These are phyloP conservation scores for Hirschioporus abietinus DNA, from an alignment of 768 basidiomycete genomes.

Conservation along the genomic window DNA sequence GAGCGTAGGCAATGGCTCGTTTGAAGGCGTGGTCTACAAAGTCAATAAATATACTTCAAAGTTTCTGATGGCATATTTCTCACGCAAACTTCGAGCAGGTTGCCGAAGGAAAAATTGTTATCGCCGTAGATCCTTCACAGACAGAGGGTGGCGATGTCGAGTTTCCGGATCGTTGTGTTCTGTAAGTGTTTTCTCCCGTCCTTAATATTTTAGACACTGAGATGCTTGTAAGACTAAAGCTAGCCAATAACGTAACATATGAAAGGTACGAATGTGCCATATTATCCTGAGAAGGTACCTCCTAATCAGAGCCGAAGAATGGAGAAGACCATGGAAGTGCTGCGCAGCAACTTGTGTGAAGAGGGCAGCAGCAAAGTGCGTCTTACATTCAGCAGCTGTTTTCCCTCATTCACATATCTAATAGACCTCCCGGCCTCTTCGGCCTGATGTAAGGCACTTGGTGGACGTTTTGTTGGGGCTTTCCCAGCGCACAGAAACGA, in stretches of 20 bases:
- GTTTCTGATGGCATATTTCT: slow-evolving; percentile 4
- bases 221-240: slow-evolving; percentile 47
- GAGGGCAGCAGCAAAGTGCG: not conserved
- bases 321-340: slow-evolving; percentile 72
- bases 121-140: slow-evolving; percentile 69
- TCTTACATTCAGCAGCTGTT: slow-evolving; percentile 12
- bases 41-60: slow-evolving; percentile 31
- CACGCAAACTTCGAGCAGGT: slow-evolving; percentile 39
- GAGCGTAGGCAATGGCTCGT: slow-evolving; percentile 16
- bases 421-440: not conserved
- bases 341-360: slow-evolving; percentile 21
- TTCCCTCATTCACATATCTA: not conserved
- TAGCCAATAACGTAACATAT: slow-evolving; percentile 90
- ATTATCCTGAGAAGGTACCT: not conserved
- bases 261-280: slow-evolving; percentile 54
- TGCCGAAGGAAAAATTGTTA: slow-evolving; percentile 72
- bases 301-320: slow-evolving; percentile 47
- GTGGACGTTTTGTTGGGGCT: not conserved
- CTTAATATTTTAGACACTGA: slow-evolving; percentile 1
- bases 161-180: slow-evolving; percentile 77
- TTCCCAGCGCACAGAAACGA: not conserved
- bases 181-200: slow-evolving; percentile 28
- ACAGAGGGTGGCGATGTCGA: slow-evolving; percentile 60
- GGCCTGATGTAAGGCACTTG: not conserved
- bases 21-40: slow-evolving; percentile 87